phyloP scores from a whole-genome alignment of 768 basidiomycete genomes.

The Ephemerocybe angulata region DNA sequence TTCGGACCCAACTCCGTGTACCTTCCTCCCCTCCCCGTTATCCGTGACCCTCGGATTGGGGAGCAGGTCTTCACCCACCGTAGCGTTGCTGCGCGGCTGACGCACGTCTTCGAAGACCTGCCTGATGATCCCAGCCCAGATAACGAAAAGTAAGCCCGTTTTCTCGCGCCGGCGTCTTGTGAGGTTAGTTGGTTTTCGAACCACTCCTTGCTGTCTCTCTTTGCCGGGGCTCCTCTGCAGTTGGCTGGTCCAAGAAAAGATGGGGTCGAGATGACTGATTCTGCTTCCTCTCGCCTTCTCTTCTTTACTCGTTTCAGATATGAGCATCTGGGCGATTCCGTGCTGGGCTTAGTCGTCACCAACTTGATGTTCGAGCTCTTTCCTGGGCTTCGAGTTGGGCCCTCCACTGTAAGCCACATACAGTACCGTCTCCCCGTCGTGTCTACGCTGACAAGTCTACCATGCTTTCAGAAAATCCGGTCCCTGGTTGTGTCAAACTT shows the following conservation, averaged over 20 bases:
- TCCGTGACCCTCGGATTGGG: conserved; percentile 42
- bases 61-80: conserved; percentile 73
- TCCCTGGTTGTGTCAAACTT: conserved; percentile 71
- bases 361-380: conserved; percentile 57
- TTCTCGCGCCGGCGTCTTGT: not conserved
- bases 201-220: too few relatives aligned
- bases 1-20: conserved; percentile 37
- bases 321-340: conserved; percentile 76
- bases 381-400: conserved; percentile 72
- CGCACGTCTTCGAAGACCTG: conserved; percentile 72
- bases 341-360: conserved; percentile 67
- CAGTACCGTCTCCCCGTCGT: not conserved
- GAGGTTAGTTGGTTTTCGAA: too few relatives aligned
- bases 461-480: conserved; percentile 62
- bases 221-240: too few relatives aligned
- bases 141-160: conserved; percentile 63
- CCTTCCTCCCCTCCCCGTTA: conserved; percentile 61
- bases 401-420: conserved; percentile 60
- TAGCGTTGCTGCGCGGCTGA: conserved; percentile 64
- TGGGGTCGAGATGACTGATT: too few relatives aligned
- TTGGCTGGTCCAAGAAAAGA: too few relatives aligned
- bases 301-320: conserved; percentile 38
- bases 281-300: conserved; percentile 4
- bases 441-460: conserved; percentile 11
- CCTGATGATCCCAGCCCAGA: conserved; percentile 72